Conservation (phyloP, 805 yeast genomes). For the Saturnispora gosingensis region DNA sequence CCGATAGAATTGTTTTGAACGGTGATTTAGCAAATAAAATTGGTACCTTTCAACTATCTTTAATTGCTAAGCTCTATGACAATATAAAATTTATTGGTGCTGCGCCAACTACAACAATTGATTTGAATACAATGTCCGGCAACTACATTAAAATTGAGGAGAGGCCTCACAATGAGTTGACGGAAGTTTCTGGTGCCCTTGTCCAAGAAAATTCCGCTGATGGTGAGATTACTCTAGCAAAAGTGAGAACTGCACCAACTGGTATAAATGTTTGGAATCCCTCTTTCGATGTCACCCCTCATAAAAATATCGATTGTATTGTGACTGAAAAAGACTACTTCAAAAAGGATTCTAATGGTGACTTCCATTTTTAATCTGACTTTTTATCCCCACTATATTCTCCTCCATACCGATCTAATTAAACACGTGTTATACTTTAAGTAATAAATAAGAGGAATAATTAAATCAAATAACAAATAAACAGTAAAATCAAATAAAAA, state of each 20-base stretch:
- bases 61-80: constrained; percentile 53
- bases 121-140: constrained; percentile 55
- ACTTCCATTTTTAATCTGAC: constrained; percentile 29
- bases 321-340: constrained; percentile 71
- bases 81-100: constrained; percentile 84
- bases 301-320: constrained; percentile 72
- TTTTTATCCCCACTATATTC: not conserved
- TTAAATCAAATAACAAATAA: constrained; percentile 4
- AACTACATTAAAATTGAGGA: constrained; percentile 77
- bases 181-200: constrained; percentile 62
- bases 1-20: constrained; percentile 85
- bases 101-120: constrained; percentile 91
- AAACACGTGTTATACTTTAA: constrained; percentile 3
- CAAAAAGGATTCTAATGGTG: constrained; percentile 40
- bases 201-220: constrained; percentile 25
- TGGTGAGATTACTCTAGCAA: constrained; percentile 27
- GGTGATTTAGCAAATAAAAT: constrained; percentile 97
- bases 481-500: not conserved
- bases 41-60: constrained; percentile 85
- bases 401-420: constrained; percentile 2
- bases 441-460: constrained; percentile 4
- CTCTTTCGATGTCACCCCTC: constrained; percentile 89
- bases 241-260: constrained; percentile 77
- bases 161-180: constrained; percentile 73
- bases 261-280: constrained; percentile 92